Evolutionary conservation across 2,329 filamentous ascomycete genomes (phyloP).

Genomic region (Diaporthe citri): DNA sequence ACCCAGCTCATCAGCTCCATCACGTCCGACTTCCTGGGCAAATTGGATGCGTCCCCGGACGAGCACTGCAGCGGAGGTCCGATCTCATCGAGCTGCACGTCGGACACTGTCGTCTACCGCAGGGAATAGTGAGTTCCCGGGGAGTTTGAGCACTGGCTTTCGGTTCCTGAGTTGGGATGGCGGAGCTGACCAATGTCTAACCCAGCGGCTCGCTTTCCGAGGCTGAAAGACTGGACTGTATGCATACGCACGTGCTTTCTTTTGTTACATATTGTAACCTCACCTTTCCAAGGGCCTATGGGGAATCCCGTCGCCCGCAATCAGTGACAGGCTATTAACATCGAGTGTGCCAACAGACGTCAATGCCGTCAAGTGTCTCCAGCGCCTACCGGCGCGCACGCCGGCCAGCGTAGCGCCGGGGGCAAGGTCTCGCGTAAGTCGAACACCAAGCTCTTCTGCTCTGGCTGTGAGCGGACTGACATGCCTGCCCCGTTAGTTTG

Average conservation of each 20-base stretch:
- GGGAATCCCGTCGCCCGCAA: too few relatives aligned
- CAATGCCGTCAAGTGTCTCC: conserved; percentile 54
- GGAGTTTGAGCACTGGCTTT: conserved; percentile 47
- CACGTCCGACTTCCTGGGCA: conserved; percentile 14
- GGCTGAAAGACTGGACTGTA: conserved; percentile 25
- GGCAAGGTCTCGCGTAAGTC: conserved; percentile 42
- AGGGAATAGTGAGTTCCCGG: conserved; percentile 47
- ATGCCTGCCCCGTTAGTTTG: conserved; percentile 43
- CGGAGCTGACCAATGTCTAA: not conserved
- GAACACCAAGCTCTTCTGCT: not conserved
- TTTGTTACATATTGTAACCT: not conserved
- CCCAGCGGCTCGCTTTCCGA: conserved; percentile 18
- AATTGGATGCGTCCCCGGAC: conserved; percentile 6
- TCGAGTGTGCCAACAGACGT: conserved; percentile 43
- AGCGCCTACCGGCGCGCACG: conserved; percentile 47
- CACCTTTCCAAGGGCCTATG: not conserved
- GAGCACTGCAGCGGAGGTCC: conserved; percentile 15
- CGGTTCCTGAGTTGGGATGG: not conserved
- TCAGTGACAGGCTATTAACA: not conserved
- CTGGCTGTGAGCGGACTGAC: not conserved
- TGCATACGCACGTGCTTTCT: not conserved
- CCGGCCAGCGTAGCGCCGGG: conserved; percentile 49
- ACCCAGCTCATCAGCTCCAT: conserved; percentile 38
- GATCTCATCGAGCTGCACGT: conserved; percentile 42
- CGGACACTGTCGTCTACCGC: conserved; percentile 45